Conservation (phyloP, 345 rosid genomes). For the Noccaea caerulescens region DNA sequence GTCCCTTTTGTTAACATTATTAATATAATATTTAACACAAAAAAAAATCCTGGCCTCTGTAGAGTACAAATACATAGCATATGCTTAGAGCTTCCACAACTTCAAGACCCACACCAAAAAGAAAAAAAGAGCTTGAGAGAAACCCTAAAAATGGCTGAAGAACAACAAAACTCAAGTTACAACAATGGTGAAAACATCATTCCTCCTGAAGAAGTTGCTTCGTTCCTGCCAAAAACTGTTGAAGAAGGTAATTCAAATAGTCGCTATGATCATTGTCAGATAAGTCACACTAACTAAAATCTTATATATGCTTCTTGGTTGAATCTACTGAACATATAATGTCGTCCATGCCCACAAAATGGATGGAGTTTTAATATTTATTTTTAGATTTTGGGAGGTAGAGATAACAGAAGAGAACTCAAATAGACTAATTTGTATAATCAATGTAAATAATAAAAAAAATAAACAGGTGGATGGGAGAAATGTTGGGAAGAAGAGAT, state of each 20-base stretch:
- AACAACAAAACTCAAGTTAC: constrained; percentile 21
- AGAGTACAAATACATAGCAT: constrained; percentile 19
- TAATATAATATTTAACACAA: no score
- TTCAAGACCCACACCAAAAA: neutral
- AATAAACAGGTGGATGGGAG: constrained; percentile 45
- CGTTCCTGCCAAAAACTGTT: constrained; percentile 42
- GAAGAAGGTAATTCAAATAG: constrained; percentile 31
- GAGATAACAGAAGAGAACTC: no score
- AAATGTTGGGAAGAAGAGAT: constrained; percentile 47
- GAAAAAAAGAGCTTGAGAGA: constrained; percentile 29
- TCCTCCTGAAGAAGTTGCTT: constrained; percentile 47
- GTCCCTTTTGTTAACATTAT: neutral
- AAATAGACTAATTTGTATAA: no score
- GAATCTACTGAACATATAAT: neutral
- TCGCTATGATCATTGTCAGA: neutral
- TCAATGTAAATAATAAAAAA: no score
- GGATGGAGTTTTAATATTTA: neutral
- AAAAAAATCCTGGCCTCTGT: neutral
- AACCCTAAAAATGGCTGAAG: constrained; percentile 38
- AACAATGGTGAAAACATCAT: constrained; percentile 37
- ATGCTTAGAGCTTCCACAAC: constrained; percentile 9
- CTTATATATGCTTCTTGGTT: constrained; percentile 12
- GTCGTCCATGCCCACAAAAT: neutral
- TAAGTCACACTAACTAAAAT: constrained; percentile 3
- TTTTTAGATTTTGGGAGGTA: no score